Base-by-base conservation (phyloP, 768 basidiomycete species). In the Panus rudis region DNA sequence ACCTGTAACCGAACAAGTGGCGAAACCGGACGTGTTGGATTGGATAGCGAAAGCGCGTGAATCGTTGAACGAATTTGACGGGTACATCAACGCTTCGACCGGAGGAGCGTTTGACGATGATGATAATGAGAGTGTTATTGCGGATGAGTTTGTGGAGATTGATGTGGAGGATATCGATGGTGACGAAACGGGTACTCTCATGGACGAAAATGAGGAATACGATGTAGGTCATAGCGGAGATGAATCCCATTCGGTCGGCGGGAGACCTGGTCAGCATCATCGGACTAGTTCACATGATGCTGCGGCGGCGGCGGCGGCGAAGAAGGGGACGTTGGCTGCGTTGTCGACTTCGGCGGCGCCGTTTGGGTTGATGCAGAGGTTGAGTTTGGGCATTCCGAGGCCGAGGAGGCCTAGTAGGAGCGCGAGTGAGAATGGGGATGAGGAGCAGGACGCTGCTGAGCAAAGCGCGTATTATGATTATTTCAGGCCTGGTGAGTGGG, bases 31-130 rank as follows among this genome's bases (percentile, higher is more conserved):
- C 40, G 75, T 87, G 34, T 73, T 78, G 50, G 78, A 84, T 47
- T 90, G 87, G 87, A 79, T 90, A 43, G 69, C 78, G 6, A 82
- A 79, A 57, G 86, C 86, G 0, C 74, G 78, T 39, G 75, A 79
- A 46, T 80, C 76, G 27, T 68, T 88, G 37, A 70, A 77, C 43
- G 78, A 82, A 43, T 82, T 85, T 47, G 82, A 77, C 11, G 75
- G 71, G 13, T 76, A 78, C 55, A 78, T 87, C 45, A 79, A 72
- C 26, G 39, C 16, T 71, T 69, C 56, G 70, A 63, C 49, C 75
- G 22, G 69, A 70, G 5, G 71, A 71, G 30, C 75, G n/a, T n/a
- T n/a, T n/a, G n/a, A 78, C 34, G 64, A 67, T 10, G 65, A 69
- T 30, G 73, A 76, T 35, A 60, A 61, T 21, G 71, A 70, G 3